Percentiles rank a stretch among this genome's conserved stretches.
phyloP scores from a whole-genome alignment of 2,329 filamentous ascomycete species.

The Ascochyta koolunga region DNA sequence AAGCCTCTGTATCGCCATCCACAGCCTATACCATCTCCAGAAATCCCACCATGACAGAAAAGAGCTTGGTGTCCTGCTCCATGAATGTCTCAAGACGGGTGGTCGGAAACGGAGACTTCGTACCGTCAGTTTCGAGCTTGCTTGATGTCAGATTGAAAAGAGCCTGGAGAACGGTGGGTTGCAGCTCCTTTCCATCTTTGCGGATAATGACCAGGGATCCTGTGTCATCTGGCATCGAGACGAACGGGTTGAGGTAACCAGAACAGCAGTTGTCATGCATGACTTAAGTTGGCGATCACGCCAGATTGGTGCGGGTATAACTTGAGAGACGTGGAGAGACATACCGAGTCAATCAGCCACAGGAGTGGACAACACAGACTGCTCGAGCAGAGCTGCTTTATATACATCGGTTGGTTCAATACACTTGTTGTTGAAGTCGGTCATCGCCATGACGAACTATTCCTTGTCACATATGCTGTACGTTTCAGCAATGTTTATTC shows the following conservation, averaged over 20 bases:
- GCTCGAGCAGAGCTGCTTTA: neutral
- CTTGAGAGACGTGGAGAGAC: constrained; percentile 10
- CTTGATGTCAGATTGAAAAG: neutral
- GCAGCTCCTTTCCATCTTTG: neutral
- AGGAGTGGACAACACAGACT: constrained; percentile 10
- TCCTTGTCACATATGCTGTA: too few species aligned
- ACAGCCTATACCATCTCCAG: too few species aligned
- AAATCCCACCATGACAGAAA: too few species aligned
- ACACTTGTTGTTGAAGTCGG: too few species aligned
- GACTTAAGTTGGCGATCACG: constrained; percentile 2
- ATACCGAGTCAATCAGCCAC: constrained; percentile 22
- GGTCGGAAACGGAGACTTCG: neutral
- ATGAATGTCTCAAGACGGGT: too few species aligned
- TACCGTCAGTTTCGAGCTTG: neutral
- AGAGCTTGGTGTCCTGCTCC: too few species aligned
- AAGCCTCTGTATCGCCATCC: too few species aligned
- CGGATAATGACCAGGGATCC: neutral
- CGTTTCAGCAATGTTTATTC: too few species aligned
- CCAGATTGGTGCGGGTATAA: constrained; percentile 11
- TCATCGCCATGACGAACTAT: too few species aligned
- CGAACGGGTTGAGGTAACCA: neutral
- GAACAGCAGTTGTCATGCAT: neutral
- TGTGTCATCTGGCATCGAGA: neutral
- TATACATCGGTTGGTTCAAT: neutral
- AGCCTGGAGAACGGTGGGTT: neutral